Base-by-base conservation (phyloP, 768 basidiomycete species). In the Tricholoma saponaceum region DNA sequence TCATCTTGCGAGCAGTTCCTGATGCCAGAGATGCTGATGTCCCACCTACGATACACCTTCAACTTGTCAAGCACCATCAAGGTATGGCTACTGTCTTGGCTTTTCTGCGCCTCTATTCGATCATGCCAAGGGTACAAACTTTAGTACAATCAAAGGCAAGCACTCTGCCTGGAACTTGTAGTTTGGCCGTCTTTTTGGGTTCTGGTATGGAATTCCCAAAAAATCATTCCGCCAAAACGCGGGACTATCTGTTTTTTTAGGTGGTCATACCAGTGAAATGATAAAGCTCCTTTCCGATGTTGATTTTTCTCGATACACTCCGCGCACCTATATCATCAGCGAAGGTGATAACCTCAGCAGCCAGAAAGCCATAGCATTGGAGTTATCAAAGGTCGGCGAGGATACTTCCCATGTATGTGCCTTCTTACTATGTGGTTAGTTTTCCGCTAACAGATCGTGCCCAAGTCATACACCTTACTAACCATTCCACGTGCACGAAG, bases 251-350 rank as follows among this genome's bases (percentile, higher is more conserved):
- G 54, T 43, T 35, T n/a, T n/a, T 28, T 32, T 67, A 98, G 96
- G 97, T 46, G 97, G 97, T 0, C 97, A 99, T 73, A 97, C 95
- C 14, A 85, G 82, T 60, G 97, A 99, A 76, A 89, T 87, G 43
- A 71, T 96, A 60, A 76, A 79, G 32, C 77, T 98, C 25, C 56
- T 90, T 25, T 87, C 87, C 2, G 74, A 85, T 12, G 71, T 99
- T 23, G 85, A 95, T 67, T 87, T 89, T 58, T 66, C 74, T 12
- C 83, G 89, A 43, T 98, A 95, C 71, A 77, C 76, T 6, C 85
- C 83, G 14, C 80, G 97, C 57, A 84, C 79, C 35, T 99, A 98
- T 68, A 79, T 98, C 54, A 71, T 92, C 62, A 89, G 89, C 62
- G 79, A 89, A 61, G 94, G 89, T 1, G 96, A 99, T 70, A 62